Percentiles rank a stretch among this genome's conserved stretches.
Conservation (phyloP, 352 stramenopile species). For the Globisporangium middletonii region DNA sequence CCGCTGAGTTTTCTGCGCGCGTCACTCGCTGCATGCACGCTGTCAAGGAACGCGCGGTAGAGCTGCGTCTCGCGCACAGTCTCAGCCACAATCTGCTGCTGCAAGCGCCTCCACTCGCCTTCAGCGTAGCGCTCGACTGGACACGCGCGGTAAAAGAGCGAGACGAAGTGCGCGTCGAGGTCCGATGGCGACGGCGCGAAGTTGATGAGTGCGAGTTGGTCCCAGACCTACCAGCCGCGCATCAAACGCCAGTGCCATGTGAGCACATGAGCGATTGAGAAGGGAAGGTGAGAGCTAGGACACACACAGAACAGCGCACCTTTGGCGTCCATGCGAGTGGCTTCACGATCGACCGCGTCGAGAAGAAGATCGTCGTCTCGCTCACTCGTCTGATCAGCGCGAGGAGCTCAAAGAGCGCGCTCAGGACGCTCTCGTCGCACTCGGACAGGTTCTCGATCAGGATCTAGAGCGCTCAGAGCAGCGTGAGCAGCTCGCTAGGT, state of each 20-base stretch:
- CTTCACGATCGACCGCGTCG: conserved; percentile 25
- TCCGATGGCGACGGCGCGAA: conserved; percentile 30
- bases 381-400: conserved; percentile 31
- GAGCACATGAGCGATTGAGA: background rate
- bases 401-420: conserved; percentile 33
- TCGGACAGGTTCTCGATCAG: conserved; percentile 42
- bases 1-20: background rate
- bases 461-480: conserved; percentile 19
- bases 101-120: conserved; percentile 5
- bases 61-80: background rate
- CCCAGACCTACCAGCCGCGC: conserved; percentile 31
- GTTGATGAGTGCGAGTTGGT: conserved; percentile 37
- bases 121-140: conserved; percentile 4
- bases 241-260: background rate
- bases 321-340: conserved; percentile 38
- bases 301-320: conserved; percentile 15
- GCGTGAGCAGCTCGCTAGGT: background rate
- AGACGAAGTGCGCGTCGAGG: conserved; percentile 31
- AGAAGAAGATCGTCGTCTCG: conserved; percentile 36
- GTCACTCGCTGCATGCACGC: background rate
- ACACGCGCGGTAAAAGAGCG: conserved; percentile 17
- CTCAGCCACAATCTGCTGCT: conserved; percentile 2
- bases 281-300: background rate
- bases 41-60: conserved; percentile 7
- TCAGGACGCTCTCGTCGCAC: conserved; percentile 30